Base-by-base conservation (phyloP, 768 basidiomycete species). In the Gautieria morchelliformis region DNA sequence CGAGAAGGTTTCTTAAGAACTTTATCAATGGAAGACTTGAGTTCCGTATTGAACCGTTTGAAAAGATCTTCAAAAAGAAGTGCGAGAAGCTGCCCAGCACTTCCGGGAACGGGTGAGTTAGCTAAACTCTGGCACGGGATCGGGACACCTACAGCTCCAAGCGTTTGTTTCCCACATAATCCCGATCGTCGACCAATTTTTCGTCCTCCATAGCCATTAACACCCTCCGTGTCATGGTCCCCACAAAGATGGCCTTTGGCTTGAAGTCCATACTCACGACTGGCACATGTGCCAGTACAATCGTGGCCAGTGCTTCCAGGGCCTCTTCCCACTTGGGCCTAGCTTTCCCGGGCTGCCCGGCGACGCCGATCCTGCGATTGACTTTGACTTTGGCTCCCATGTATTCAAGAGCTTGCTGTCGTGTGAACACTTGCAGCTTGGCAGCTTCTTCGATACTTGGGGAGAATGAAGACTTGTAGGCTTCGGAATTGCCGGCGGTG, bases 111-210 rank as follows among this genome's bases (percentile, higher is more conserved):
- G 42, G n/a, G 14, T 44, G 42, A 19, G 20, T 44, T 44, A 44
- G 20, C 17, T 22, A 17, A 44, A 22, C 20, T 2, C 14, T 19
- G n/a, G 4, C 42, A 44, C 8, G 19, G n/a, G n/a, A 44, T 44
- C 42, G 8, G 45, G n/a, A 45, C 6, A 78, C 88, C 66, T 69
- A 96, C 95, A 99, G 80, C 72, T 99, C 96, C 45, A 99, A 74
- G 49, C 96, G 89, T 71, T 99, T 99, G 72, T 99, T 99, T 49
- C 96, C 96, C 58, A 99, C 96, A 68, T 99, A 99, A 71, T 99
- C 96, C 48, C 96, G 80, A 71, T 99, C 96, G 64, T 99, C 96
- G 10, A 96, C 93, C 83, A 93, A 93, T 65, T 86, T 93, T 69
- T 92, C 90, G 68, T 98, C 93, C 58, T 93, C 83, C 83, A 97